These are phyloP conservation scores for Penicillium cataractarum DNA, from an alignment of 495 filamentous ascomycete species.

Conservation along the genomic window DNA sequence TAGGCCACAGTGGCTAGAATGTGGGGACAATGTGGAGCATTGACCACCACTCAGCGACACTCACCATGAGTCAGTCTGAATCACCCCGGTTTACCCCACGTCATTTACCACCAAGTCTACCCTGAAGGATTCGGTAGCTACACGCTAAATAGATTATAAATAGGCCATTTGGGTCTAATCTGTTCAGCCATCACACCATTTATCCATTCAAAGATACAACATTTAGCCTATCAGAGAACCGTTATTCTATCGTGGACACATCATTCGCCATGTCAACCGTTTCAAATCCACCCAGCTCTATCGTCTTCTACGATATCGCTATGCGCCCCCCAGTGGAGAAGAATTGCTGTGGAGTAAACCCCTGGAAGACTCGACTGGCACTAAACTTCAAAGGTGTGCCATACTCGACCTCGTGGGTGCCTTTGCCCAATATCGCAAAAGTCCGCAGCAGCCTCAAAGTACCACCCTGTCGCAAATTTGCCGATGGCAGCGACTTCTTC, in stretches of 20 bases:
- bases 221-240: not conserved
- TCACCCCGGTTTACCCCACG: not conserved
- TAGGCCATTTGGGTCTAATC: not conserved
- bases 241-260: not conserved
- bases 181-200: not conserved
- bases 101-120: not conserved
- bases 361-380: conserved; percentile 61
- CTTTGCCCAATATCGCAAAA: conserved; percentile 49
- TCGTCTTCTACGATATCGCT: conserved; percentile 63
- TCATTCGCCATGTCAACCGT: not conserved
- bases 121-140: not conserved
- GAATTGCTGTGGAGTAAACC: conserved; percentile 52
- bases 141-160: not conserved
- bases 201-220: too few species aligned
- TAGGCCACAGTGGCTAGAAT: not conserved
- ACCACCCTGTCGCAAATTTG: conserved; percentile 53
- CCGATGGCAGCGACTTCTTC: conserved; percentile 59
- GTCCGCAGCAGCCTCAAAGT: conserved; percentile 49
- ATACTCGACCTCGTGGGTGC: conserved; percentile 58
- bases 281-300: conserved; percentile 4
- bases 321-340: conserved; percentile 39
- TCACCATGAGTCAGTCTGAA: conserved; percentile 2
- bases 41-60: not conserved
- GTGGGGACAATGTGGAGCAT: not conserved
- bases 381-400: conserved; percentile 65